These are phyloP conservation scores for Coccomyxa sp. DNA, from an alignment of 139 green algal species.

Conservation along the genomic window DNA sequence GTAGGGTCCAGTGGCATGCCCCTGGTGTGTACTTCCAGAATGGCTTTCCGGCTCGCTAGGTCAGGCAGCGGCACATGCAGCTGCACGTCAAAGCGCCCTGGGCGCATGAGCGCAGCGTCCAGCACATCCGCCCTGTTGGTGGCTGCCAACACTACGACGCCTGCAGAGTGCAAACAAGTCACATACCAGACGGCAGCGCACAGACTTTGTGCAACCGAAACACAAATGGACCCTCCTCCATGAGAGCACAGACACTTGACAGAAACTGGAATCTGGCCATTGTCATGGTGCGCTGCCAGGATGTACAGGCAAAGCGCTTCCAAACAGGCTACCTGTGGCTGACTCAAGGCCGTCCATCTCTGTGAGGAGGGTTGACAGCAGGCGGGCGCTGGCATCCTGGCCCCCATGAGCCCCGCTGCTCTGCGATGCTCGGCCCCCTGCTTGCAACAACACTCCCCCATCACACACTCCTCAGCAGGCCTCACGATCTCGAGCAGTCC, in stretches of 20 bases:
- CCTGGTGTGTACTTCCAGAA: slow-evolving; percentile 64
- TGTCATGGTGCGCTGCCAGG: not conserved
- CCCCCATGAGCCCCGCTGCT: slow-evolving; percentile 6
- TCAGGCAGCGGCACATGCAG: slow-evolving; percentile 55
- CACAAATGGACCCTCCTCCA: too few species aligned
- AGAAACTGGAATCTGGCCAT: too few species aligned
- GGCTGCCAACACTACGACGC: slow-evolving; percentile 60
- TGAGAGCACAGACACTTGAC: too few species aligned
- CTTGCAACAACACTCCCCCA: not conserved
- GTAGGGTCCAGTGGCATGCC: slow-evolving; percentile 51
- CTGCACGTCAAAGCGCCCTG: slow-evolving; percentile 60
- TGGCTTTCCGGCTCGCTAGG: slow-evolving; percentile 21
- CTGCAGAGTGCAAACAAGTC: too few species aligned
- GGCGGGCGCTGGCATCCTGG: slow-evolving; percentile 38
- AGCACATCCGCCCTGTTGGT: slow-evolving; percentile 71
- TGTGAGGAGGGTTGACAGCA: slow-evolving; percentile 79
- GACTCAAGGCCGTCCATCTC: slow-evolving; percentile 82
- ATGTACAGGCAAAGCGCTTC: not conserved
- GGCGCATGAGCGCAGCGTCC: slow-evolving; percentile 65
- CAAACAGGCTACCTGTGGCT: slow-evolving; percentile 23
- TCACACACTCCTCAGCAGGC: not conserved
- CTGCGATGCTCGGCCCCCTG: not conserved
- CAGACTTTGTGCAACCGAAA: too few species aligned
- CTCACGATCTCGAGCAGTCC: not conserved
- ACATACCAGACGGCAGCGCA: too few species aligned